Percentiles rank a stretch among this genome's conserved stretches.
Evolutionary conservation across 139 green algal genomes (phyloP).

Genomic region (Asterochloris erici): DNA sequence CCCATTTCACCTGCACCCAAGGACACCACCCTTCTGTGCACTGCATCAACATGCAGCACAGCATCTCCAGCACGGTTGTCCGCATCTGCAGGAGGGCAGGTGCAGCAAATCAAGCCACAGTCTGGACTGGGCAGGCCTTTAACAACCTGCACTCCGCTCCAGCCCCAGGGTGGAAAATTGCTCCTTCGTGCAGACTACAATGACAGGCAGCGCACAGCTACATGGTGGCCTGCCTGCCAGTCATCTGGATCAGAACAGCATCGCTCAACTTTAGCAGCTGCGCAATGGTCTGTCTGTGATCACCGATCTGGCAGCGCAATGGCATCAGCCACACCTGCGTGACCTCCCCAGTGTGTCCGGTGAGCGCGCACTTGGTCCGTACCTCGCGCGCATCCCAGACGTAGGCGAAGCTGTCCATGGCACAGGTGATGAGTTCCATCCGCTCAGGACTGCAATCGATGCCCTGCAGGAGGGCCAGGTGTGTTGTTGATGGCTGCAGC

Average conservation of each 20-base stretch:
- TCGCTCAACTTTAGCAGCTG: too few species aligned
- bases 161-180: background rate
- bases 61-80: background rate
- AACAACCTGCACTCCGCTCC: background rate
- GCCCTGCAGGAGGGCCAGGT: conserved; percentile 23
- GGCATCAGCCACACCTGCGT: conserved; percentile 10
- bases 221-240: too few species aligned
- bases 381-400: conserved; percentile 40
- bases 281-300: too few species aligned
- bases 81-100: background rate
- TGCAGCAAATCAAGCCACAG: background rate
- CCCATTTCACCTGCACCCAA: conserved; percentile 54
- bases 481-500: too few species aligned
- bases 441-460: conserved; percentile 43
- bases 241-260: too few species aligned
- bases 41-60: background rate
- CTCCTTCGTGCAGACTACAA: too few species aligned
- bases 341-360: conserved; percentile 12
- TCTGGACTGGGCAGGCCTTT: background rate
- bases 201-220: too few species aligned
- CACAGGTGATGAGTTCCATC: conserved; percentile 50
- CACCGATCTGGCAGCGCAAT: too few species aligned
- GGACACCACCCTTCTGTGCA: background rate
- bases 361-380: background rate
- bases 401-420: conserved; percentile 58